phyloP scores from a whole-genome alignment of 1,284 basidiomycete species.

The Papiliotrema laurentii region DNA sequence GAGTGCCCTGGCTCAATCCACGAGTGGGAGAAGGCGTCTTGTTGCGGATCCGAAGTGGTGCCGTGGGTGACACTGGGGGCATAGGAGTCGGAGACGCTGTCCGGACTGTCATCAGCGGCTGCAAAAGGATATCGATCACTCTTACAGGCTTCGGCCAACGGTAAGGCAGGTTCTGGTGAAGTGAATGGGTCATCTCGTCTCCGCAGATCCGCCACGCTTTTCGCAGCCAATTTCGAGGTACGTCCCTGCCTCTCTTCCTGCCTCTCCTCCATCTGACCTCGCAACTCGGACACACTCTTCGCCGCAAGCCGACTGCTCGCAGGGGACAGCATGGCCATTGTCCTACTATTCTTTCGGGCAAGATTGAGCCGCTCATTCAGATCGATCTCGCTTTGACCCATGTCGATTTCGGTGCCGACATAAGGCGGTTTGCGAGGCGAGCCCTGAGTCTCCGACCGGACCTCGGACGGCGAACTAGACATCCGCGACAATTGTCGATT shows the following conservation, averaged over 20 bases:
- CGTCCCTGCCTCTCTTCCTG: slow-evolving; percentile 5
- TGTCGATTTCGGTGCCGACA: background rate
- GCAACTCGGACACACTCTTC: slow-evolving; percentile 19
- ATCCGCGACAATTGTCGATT: background rate
- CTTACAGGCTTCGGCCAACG: too few relatives aligned
- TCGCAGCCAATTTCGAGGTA: background rate
- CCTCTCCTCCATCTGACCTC: slow-evolving; percentile 14
- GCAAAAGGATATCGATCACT: too few relatives aligned
- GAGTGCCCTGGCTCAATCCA: slow-evolving; percentile 2
- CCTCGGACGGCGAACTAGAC: slow-evolving; percentile 5
- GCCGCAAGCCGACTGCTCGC: slow-evolving; percentile 8
- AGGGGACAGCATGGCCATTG: slow-evolving; percentile 26
- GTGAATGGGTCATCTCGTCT: background rate
- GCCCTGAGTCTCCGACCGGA: background rate
- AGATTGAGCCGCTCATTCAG: slow-evolving; percentile 67
- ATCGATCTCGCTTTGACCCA: slow-evolving; percentile 56
- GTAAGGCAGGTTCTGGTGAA: too few relatives aligned
- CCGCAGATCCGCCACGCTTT: slow-evolving; percentile 2
- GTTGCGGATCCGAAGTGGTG: slow-evolving; percentile 24
- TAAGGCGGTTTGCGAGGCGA: background rate
- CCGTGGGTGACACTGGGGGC: slow-evolving; percentile 9
- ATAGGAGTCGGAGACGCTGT: slow-evolving; percentile 6
- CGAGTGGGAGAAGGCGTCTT: slow-evolving; percentile 27
- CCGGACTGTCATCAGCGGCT: slow-evolving; percentile 9
- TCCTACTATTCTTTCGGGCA: slow-evolving; percentile 73